Percentiles rank a stretch among this genome's conserved stretches.
phyloP scores from a whole-genome alignment of 2,329 filamentous ascomycete genomes.

The Penicillium sp. region DNA sequence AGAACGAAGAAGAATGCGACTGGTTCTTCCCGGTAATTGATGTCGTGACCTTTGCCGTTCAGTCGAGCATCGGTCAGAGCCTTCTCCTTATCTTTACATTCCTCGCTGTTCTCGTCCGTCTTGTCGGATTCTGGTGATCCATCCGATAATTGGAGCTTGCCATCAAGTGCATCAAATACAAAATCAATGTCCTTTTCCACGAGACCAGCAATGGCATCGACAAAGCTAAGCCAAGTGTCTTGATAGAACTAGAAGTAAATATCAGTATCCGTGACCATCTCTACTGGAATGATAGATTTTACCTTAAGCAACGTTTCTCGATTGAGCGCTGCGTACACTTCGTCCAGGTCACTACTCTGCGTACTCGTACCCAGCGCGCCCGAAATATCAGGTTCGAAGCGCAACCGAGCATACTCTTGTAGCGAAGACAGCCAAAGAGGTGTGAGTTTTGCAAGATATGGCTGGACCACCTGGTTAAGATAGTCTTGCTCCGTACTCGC shows the following conservation, averaged over 20 bases:
- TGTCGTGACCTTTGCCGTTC: slow-evolving; percentile 62
- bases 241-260: slow-evolving; percentile 67
- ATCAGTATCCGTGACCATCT: neutral
- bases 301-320: slow-evolving; percentile 80
- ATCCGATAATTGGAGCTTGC: slow-evolving; percentile 51
- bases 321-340: slow-evolving; percentile 90
- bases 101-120: slow-evolving; percentile 3
- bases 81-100: slow-evolving; percentile 20
- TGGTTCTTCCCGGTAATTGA: slow-evolving; percentile 96
- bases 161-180: slow-evolving; percentile 92
- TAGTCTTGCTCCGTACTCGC: slow-evolving; percentile 90
- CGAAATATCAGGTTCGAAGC: slow-evolving; percentile 96
- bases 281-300: slow-evolving; percentile 1
- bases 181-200: slow-evolving; percentile 98
- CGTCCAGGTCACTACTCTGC: slow-evolving; percentile 78
- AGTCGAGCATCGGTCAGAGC: slow-evolving; percentile 13
- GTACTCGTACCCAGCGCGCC: slow-evolving; percentile 77
- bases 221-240: slow-evolving; percentile 91
- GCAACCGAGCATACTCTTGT: slow-evolving; percentile 83
- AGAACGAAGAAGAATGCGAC: slow-evolving; percentile 98
- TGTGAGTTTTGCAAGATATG: slow-evolving; percentile 82
- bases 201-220: slow-evolving; percentile 92
- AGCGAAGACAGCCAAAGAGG: slow-evolving; percentile 91
- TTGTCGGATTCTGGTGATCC: slow-evolving; percentile 16
- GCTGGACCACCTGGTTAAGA: slow-evolving; percentile 77